These are phyloP conservation scores for Trichoderma parareesei DNA, from an alignment of 495 filamentous ascomycete species.

Conservation along the genomic window DNA sequence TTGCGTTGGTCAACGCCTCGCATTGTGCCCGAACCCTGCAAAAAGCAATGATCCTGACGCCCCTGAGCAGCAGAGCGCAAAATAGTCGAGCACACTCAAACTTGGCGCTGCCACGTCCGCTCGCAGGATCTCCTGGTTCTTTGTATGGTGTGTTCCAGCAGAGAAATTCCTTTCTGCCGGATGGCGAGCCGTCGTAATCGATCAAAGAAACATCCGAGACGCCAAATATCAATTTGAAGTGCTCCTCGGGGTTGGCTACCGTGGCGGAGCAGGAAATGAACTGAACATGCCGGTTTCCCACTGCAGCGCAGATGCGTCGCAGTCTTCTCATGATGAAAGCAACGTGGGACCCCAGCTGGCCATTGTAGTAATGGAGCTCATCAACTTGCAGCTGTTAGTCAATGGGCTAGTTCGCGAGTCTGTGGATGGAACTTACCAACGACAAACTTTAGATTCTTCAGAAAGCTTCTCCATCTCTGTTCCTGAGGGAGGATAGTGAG, in stretches of 20 bases:
- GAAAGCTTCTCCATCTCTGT: constrained; percentile 76
- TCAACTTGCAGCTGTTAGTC: constrained; percentile 36
- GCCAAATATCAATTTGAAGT: constrained; percentile 94
- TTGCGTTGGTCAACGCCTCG: constrained; percentile 75
- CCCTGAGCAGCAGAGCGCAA: constrained; percentile 79
- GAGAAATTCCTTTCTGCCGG: constrained; percentile 88
- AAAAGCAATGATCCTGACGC: constrained; percentile 91
- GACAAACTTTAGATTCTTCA: constrained; percentile 84
- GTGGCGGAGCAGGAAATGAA: constrained; percentile 98
- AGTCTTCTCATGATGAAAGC: constrained; percentile 91
- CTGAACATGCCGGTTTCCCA: constrained; percentile 81
- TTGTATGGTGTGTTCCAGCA: constrained; percentile 98
- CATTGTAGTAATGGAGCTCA: constrained; percentile 95
- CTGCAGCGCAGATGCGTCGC: constrained; percentile 78
- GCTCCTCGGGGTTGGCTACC: constrained; percentile 84
- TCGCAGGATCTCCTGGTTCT: constrained; percentile 78
- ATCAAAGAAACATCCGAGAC: constrained; percentile 66
- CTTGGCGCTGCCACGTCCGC: constrained; percentile 74
- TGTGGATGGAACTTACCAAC: constrained; percentile 46
- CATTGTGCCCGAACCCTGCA: constrained; percentile 80
- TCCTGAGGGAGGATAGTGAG: constrained; percentile 91
- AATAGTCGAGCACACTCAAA: constrained; percentile 82
- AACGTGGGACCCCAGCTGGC: constrained; percentile 87
- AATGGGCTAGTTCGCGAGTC: neutral
- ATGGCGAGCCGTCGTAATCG: constrained; percentile 89